Evolutionary conservation across 129 eudicot genomes (phyloP), one percentile per base, ranked within the genome.

Genomic region (Centella asiatica): DNA sequence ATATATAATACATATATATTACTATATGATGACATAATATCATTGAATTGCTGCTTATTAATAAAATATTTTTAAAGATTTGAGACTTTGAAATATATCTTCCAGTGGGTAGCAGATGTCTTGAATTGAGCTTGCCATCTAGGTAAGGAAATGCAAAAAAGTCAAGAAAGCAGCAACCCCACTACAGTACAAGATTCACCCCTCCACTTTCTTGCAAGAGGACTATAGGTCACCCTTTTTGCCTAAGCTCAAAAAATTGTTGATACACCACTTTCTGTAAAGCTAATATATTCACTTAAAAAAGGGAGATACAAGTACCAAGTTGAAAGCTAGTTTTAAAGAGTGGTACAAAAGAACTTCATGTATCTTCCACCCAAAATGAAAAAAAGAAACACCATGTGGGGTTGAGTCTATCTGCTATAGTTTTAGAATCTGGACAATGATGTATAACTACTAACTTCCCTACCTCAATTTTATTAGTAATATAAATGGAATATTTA

Each of bases 351-450:
- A 7, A 46, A 18, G 52, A 14, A 52, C 31, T 27, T 53, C 34
- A 25, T 52, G 58, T 11, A 24, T 45, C 27, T 45, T 45, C 56
- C 56, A 63, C 68, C n/a, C n/a, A n/a, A n/a, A n/a, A n/a, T n/a
- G n/a, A n/a, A n/a, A 46, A n/a, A 37, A 37, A 44, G 56, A 46
- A 22, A 11, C 26, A 64, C n/a, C 20, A 22, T 53, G 63, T 50
- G 61, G 50, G 55, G 54, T 3, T 24, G 45, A 5, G n/a, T n/a
- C 12, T 11, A 11, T 42, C 47, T 7, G 49, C 13, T 10, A 19
- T 24, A 34, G 45, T 14, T 18, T 37, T 44, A 60, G 17, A 24
- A 40, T 40, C 32, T 40, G 49, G 51, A 60, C 65, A 60, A 24
- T 17, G 39, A 54, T 17, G 39, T 11, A 9, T 27, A 67, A 39